phyloP scores from a whole-genome alignment of 148 eudicot genomes.

The Polygonum aviculare region DNA sequence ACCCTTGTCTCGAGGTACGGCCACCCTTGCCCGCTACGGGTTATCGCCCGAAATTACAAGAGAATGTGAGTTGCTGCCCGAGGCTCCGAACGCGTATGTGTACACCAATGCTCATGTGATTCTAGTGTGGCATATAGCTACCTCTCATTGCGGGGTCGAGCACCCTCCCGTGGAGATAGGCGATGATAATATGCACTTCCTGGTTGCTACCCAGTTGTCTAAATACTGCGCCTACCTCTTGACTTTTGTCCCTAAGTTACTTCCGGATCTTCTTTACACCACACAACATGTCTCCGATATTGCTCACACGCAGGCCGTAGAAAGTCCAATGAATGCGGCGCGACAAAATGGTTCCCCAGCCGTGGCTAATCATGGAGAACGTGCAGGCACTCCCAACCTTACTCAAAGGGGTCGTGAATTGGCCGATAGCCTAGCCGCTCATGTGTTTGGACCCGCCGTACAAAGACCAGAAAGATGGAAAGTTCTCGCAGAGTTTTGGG shows the following conservation, averaged over 20 bases:
- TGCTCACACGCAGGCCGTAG: neutral
- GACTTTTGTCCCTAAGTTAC: neutral
- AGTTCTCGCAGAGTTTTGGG: conserved; percentile 7
- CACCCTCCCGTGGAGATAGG: neutral
- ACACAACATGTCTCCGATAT: neutral
- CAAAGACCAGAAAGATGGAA: neutral
- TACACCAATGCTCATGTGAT: neutral
- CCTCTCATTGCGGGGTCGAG: neutral
- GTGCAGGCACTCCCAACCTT: neutral
- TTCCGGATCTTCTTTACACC: neutral
- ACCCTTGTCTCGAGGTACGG: too few species aligned
- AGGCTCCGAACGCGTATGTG: neutral
- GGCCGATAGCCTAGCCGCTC: neutral
- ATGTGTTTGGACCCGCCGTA: too few species aligned
- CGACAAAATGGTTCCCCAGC: too few species aligned
- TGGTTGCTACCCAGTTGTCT: neutral
- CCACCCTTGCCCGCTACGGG: neutral
- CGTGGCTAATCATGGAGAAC: neutral
- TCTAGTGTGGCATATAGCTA: conserved; percentile 11
- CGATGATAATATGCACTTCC: neutral
- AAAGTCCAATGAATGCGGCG: neutral
- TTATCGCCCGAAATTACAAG: neutral
- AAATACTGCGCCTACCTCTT: conserved; percentile 6
- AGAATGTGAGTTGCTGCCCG: neutral
- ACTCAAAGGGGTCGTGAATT: neutral